Percentiles rank a stretch among this genome's conserved stretches.
phyloP scores from a whole-genome alignment of 2,329 filamentous ascomycete genomes.

The Coniochaeta sp. region DNA sequence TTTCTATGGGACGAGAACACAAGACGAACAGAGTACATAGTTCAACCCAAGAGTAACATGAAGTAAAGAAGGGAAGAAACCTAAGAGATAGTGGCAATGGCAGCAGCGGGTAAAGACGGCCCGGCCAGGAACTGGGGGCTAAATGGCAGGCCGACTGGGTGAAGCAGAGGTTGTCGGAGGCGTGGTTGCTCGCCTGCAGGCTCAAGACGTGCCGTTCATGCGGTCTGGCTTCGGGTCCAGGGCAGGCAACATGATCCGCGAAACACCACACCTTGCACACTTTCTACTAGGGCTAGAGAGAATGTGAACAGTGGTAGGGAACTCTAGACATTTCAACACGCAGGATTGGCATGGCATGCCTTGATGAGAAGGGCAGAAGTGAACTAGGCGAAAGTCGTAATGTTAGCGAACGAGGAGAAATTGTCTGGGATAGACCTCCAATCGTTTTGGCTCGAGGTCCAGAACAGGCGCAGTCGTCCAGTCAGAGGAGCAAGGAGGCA shows the following conservation, averaged over 20 bases:
- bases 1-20: neutral
- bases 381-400: neutral
- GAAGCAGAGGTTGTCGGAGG: conserved; percentile 5
- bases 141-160: conserved; percentile 1
- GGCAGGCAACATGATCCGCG: neutral
- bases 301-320: neutral
- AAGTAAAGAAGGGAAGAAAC: conserved; percentile 12
- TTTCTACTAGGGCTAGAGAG: neutral
- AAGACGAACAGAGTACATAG: neutral
- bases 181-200: neutral
- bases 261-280: neutral
- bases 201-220: neutral
- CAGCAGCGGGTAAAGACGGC: conserved; percentile 4
- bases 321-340: neutral
- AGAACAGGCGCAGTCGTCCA: neutral
- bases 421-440: too few relatives aligned
- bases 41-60: neutral
- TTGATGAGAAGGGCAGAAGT: neutral
- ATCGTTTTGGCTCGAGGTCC: neutral
- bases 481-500: neutral
- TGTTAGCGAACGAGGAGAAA: neutral
- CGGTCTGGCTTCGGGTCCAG: neutral
- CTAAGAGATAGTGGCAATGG: conserved; percentile 11
- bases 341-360: neutral
- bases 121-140: conserved; percentile 1